Evolutionary conservation across 495 filamentous ascomycete species (phyloP).

Genomic region (Platismatia glauca): DNA sequence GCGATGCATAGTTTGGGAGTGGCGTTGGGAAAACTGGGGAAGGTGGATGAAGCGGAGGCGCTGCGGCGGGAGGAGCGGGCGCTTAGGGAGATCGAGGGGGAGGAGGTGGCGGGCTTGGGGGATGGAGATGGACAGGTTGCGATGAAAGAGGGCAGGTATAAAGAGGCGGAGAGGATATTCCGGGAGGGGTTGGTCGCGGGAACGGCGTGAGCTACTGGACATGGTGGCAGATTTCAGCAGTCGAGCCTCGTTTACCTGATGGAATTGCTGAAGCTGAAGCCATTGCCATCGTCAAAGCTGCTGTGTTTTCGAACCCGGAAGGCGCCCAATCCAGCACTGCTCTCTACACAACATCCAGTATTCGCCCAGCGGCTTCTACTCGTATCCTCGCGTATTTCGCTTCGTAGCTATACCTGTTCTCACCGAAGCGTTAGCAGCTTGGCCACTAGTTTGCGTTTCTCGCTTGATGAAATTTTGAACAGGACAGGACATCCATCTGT

Average conservation of each 20-base stretch:
- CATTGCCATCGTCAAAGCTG: neutral
- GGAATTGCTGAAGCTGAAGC: neutral
- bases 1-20: neutral
- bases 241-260: neutral
- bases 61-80: conserved; percentile 3
- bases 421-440: too few species aligned
- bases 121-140: neutral
- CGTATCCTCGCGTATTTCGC: too few species aligned
- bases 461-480: too few species aligned
- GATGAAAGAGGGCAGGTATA: neutral
- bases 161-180: neutral
- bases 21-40: neutral
- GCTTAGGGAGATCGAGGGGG: neutral
- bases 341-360: neutral
- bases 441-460: too few species aligned
- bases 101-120: neutral
- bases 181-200: neutral
- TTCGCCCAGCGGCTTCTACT: neutral
- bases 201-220: conserved; percentile 1
- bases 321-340: neutral
- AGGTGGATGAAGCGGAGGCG: conserved; percentile 2
- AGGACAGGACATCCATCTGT: too few species aligned
- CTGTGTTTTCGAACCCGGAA: neutral
- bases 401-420: too few species aligned
- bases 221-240: too few species aligned